Evolutionary conservation across 139 green algal genomes (phyloP), one percentile per base, ranked within the genome.

Genomic region (Micractinium sp.): DNA sequence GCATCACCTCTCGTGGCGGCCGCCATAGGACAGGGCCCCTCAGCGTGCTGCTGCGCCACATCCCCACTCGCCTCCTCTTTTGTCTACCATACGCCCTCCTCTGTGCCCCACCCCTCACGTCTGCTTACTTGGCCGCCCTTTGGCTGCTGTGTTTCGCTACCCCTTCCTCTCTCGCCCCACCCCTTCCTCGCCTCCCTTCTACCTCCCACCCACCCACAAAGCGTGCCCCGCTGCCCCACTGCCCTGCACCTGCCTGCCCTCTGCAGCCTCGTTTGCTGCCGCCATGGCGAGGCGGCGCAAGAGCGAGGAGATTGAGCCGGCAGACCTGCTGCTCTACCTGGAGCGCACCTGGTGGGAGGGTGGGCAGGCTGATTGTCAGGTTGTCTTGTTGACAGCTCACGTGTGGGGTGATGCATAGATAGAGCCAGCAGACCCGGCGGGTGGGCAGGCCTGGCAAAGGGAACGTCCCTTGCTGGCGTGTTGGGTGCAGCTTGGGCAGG

Each of bases 291-390:
- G 69, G 31, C 85, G 88, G 80, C 85, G 90, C 9, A 85, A 90
- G 41, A 33, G 31, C 33, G 39, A 81, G 39, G 71, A 47, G 33
- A 23, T 93, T 41, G 88, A 93, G 63, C 76, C 88, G 2, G 82
- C 85, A 0, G 90, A 93, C 67, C 27, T 93, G 56, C 77, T 86
- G 29, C 84, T 87, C n/a, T 91, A 91, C 87, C 60, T 91, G 27
- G 87, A 93, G 79, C 90, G 81, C 19, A 90, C 78, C 9, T 93
- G 90, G 90, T 93, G 77, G 56, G 89, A 31, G 41, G 61, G 85
- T 12, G 36, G n/a, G 9, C 7, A 56, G 47, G 47, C n/a, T n/a
- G 66, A 66, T 25, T 25, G 63, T 13, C 20, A 16, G 22, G 25
- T 41, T 12, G 47, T 5, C 47, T 5, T 56, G 47, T n/a, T n/a